These are phyloP conservation scores for Neopestalotiopsis clavispora DNA, from an alignment of 2,329 filamentous ascomycete genomes.

Conservation along the genomic window DNA sequence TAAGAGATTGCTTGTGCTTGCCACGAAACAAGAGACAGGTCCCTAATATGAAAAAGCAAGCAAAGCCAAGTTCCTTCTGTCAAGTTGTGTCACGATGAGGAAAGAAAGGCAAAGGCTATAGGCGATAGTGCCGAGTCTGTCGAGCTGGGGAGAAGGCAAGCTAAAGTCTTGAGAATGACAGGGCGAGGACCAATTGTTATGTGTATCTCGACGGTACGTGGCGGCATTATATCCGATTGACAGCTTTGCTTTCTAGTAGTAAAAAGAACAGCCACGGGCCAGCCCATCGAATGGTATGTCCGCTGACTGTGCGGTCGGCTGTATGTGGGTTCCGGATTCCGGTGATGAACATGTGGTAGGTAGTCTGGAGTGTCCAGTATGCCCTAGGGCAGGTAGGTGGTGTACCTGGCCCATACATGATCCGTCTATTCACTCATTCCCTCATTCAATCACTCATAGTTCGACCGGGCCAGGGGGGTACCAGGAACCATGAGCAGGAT, in stretches of 20 bases:
- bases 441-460: background rate
- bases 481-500: background rate
- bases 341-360: slow-evolving; percentile 1
- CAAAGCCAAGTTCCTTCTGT: background rate
- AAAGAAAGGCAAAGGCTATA: background rate
- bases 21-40: background rate
- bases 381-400: background rate
- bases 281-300: background rate
- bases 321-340: slow-evolving; percentile 13
- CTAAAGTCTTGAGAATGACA: background rate
- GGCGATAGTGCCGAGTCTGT: background rate
- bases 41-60: background rate
- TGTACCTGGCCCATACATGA: background rate
- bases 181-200: background rate
- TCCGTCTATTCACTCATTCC: background rate
- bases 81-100: background rate
- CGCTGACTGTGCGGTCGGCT: background rate
- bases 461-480: background rate
- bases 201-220: background rate
- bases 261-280: background rate
- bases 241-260: background rate
- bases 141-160: background rate
- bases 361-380: background rate
- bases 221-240: background rate
- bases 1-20: background rate